Percentiles rank a stretch among this genome's conserved stretches.
phyloP scores from a whole-genome alignment of 2,329 filamentous ascomycete genomes.

The Cordyceps fumosorosea region DNA sequence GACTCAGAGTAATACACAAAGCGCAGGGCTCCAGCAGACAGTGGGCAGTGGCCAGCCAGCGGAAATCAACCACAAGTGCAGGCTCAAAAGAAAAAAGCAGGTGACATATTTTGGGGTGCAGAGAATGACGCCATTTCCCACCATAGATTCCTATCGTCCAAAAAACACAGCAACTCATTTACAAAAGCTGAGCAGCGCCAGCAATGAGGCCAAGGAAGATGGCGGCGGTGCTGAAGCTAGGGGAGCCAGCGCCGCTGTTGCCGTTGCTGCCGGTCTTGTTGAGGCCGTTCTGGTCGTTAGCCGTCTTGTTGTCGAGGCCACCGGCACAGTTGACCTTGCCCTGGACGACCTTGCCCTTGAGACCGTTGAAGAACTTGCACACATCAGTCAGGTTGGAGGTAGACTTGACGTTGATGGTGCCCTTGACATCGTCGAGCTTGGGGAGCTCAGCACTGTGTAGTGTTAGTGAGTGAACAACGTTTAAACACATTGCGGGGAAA shows the following conservation, averaged over 20 bases:
- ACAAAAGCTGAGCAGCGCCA: conserved; percentile 46
- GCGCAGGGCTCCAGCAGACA: background rate
- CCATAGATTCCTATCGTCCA: conserved; percentile 21
- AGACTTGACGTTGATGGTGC: conserved; percentile 63
- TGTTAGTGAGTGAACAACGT: conserved; percentile 39
- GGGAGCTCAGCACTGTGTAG: conserved; percentile 68
- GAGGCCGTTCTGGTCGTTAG: conserved; percentile 32
- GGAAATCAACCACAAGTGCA: conserved; percentile 26
- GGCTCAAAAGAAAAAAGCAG: conserved; percentile 25
- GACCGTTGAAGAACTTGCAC: conserved; percentile 43
- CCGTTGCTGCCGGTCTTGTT: conserved; percentile 21
- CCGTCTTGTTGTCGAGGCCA: conserved; percentile 14
- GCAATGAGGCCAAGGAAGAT: conserved; percentile 42
- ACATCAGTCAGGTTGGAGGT: conserved; percentile 57
- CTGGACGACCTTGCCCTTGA: conserved; percentile 18
- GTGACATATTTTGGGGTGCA: conserved; percentile 26
- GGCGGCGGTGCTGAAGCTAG: conserved; percentile 39
- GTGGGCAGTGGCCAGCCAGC: background rate
- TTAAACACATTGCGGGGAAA: conserved; percentile 18
- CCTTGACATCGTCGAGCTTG: conserved; percentile 58
- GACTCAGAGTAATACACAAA: background rate
- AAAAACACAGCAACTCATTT: conserved; percentile 23
- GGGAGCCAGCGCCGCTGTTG: conserved; percentile 23
- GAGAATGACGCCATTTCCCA: conserved; percentile 31
- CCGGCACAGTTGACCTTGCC: conserved; percentile 32